Percentiles rank a stretch among this genome's conserved stretches.
phyloP scores from a whole-genome alignment of 2,329 filamentous ascomycete species.

The Microdochium trichocladiopsis region DNA sequence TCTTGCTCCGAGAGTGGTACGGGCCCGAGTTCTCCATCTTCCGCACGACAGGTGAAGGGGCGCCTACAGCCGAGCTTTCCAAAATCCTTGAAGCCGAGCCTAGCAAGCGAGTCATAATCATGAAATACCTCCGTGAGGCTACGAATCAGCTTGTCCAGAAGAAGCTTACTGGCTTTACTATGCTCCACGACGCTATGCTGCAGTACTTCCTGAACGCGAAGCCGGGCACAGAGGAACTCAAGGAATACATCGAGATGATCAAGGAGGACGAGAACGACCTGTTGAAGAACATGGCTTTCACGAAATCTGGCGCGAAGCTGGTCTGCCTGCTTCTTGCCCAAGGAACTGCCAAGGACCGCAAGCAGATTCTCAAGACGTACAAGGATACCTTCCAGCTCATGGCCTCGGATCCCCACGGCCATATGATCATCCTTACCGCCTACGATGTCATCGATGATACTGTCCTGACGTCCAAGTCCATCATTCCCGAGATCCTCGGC shows the following conservation, averaged over 20 bases:
- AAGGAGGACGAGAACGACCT: slow-evolving; percentile 89
- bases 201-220: slow-evolving; percentile 86
- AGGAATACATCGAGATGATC: slow-evolving; percentile 81
- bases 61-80: slow-evolving; percentile 59
- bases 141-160: slow-evolving; percentile 94
- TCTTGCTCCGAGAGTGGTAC: slow-evolving; percentile 90
- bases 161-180: slow-evolving; percentile 93
- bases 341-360: slow-evolving; percentile 86
- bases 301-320: slow-evolving; percentile 76
- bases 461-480: slow-evolving; percentile 74
- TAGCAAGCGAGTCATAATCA: slow-evolving; percentile 80
- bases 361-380: slow-evolving; percentile 79
- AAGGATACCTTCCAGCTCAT: slow-evolving; percentile 84
- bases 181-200: slow-evolving; percentile 96
- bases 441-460: slow-evolving; percentile 95
- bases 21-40: slow-evolving; percentile 87
- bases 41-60: slow-evolving; percentile 45
- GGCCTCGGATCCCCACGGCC: slow-evolving; percentile 72
- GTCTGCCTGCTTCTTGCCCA: slow-evolving; percentile 77
- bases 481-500: slow-evolving; percentile 80
- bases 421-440: slow-evolving; percentile 74
- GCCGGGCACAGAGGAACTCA: slow-evolving; percentile 71
- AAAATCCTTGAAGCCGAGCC: slow-evolving; percentile 69
- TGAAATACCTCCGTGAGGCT: slow-evolving; percentile 77
- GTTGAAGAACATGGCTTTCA: slow-evolving; percentile 94